Evolutionary conservation across 2,329 filamentous ascomycete genomes (phyloP).

Genomic region (Arachnopeziza araneosa): DNA sequence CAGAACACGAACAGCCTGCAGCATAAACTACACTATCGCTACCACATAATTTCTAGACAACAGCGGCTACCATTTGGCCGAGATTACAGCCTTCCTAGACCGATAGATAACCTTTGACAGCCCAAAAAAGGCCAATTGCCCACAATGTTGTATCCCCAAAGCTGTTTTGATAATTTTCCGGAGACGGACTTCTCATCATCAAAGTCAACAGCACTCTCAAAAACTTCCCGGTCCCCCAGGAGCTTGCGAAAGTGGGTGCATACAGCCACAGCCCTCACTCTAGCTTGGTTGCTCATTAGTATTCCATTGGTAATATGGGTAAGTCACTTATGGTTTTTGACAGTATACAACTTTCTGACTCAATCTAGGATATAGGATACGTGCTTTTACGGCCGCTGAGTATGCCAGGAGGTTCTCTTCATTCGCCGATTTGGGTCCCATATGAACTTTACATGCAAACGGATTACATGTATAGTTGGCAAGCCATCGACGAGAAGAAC

Average conservation of each 20-base stretch:
- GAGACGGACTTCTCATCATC: not conserved
- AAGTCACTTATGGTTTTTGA: not conserved
- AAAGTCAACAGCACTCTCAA: not conserved
- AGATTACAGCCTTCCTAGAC: too few relatives aligned
- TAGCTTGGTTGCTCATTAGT: not conserved
- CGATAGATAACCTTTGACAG: too few relatives aligned
- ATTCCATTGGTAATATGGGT: not conserved
- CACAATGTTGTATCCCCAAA: not conserved
- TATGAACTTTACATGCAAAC: conserved; percentile 59
- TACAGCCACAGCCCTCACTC: not conserved
- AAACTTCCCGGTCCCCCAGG: not conserved
- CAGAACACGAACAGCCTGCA: too few relatives aligned
- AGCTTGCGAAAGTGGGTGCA: not conserved
- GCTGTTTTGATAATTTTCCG: not conserved
- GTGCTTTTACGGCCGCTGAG: not conserved
- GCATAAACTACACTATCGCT: too few relatives aligned
- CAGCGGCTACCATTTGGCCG: too few relatives aligned
- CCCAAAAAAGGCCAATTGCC: not conserved
- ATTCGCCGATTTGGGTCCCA: conserved; percentile 54
- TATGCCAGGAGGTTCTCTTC: conserved; percentile 35
- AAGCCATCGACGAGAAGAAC: conserved; percentile 49
- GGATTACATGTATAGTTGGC: conserved; percentile 59
- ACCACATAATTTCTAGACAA: too few relatives aligned
- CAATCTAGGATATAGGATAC: not conserved
- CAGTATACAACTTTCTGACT: not conserved